Conservation (phyloP, 495 filamentous ascomycete genomes). For the Hypoxylon intermedium region DNA sequence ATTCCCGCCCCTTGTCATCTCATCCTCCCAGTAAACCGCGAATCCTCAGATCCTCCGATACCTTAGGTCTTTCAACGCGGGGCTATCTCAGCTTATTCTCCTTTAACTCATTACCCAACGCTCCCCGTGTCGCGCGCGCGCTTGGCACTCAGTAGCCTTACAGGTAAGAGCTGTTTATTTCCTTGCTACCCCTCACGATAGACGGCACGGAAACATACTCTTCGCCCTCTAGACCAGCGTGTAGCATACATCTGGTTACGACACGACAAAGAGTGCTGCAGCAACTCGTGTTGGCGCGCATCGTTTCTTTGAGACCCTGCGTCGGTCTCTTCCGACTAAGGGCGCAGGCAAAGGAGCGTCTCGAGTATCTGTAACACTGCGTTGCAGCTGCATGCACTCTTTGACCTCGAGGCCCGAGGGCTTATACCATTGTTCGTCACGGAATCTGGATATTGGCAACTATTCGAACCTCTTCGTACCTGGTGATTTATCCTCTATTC, state of each 20-base stretch:
- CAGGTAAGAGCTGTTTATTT: background rate
- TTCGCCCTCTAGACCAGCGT: conserved; percentile 5
- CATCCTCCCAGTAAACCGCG: background rate
- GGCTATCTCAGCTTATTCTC: background rate
- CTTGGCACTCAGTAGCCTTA: background rate
- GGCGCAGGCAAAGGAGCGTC: conserved; percentile 17
- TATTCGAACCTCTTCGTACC: conserved; percentile 11
- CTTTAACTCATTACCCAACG: background rate
- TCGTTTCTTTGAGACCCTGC: conserved; percentile 14
- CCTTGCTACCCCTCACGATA: background rate
- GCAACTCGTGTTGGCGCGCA: conserved; percentile 19
- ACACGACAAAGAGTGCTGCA: conserved; percentile 4
- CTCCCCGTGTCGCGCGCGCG: background rate
- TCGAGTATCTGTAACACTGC: conserved; percentile 30
- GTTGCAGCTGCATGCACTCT: conserved; percentile 29
- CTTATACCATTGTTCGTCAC: conserved; percentile 7
- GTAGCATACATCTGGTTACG: background rate
- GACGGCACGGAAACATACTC: background rate
- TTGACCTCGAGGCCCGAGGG: conserved; percentile 20
- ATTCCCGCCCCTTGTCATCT: background rate
- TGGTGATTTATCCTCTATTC: conserved; percentile 5
- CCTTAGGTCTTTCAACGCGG: background rate
- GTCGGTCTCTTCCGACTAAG: conserved; percentile 13
- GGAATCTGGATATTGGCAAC: conserved; percentile 1
- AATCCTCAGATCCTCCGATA: background rate